These are phyloP conservation scores for Monarda citriodora DNA, from an alignment of 305 asterid genomes.

Conservation along the genomic window DNA sequence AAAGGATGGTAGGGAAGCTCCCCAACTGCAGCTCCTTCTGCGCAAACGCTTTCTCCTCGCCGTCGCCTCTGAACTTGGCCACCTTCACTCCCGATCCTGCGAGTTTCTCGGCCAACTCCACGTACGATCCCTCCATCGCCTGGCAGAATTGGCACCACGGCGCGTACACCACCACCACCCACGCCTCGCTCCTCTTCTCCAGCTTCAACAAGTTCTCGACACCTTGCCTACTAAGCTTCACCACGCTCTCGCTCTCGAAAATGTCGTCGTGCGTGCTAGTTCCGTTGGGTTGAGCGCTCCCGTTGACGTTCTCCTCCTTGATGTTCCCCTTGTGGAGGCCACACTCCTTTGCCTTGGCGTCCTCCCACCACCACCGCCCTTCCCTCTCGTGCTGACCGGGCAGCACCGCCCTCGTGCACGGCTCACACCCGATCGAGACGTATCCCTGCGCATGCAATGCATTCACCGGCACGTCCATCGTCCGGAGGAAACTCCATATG, in stretches of 20 bases:
- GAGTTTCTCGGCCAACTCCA: slow-evolving; percentile 69
- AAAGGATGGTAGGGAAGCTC: slow-evolving; percentile 90
- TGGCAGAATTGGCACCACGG: slow-evolving; percentile 99
- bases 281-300: slow-evolving; percentile 45
- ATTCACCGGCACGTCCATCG: slow-evolving; percentile 94
- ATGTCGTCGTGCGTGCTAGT: slow-evolving; percentile 40
- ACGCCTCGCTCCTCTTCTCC: slow-evolving; percentile 76
- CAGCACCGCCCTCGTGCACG: slow-evolving; percentile 90
- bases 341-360: slow-evolving; percentile 97
- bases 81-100: slow-evolving; percentile 79
- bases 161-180: slow-evolving; percentile 93
- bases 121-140: slow-evolving; percentile 88
- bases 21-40: slow-evolving; percentile 72
- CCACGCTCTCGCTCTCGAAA: slow-evolving; percentile 45
- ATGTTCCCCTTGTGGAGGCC: slow-evolving; percentile 95
- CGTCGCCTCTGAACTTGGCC: slow-evolving; percentile 91
- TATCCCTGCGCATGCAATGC: slow-evolving; percentile 84
- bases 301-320: slow-evolving; percentile 57
- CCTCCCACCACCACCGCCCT: slow-evolving; percentile 99
- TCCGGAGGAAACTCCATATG: slow-evolving; percentile 80
- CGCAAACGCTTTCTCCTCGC: slow-evolving; percentile 89
- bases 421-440: slow-evolving; percentile 93
- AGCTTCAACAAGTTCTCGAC: slow-evolving; percentile 80
- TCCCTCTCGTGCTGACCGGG: slow-evolving; percentile 99
- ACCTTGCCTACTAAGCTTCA: slow-evolving; percentile 71